These are phyloP conservation scores for Leishmania lainsoni DNA, from an alignment of 208 protist species.

Conservation along the genomic window DNA sequence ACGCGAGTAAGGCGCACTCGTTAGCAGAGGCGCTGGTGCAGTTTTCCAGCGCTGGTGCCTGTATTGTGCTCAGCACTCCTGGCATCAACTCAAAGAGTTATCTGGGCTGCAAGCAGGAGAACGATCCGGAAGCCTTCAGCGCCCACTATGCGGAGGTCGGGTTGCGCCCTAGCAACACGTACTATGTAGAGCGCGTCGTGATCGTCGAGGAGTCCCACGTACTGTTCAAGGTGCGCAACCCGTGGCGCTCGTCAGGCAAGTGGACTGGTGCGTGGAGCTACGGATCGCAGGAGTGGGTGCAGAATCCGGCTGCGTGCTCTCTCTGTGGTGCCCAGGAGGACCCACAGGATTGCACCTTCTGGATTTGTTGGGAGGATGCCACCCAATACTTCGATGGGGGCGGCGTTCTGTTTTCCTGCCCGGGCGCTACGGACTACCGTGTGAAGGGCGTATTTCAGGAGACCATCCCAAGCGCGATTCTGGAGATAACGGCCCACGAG, in stretches of 20 bases:
- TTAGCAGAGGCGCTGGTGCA: constrained; percentile 5
- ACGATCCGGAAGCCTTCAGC: constrained; percentile 22
- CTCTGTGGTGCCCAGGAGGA: constrained; percentile 10
- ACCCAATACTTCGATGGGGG: constrained; percentile 71
- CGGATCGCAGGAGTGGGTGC: constrained; percentile 18
- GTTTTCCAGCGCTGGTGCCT: constrained; percentile 8
- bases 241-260: constrained; percentile 14
- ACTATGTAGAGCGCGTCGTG: constrained; percentile 40
- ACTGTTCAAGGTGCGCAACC: constrained; percentile 61
- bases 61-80: constrained; percentile 58
- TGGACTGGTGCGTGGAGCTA: constrained; percentile 40
- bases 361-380: constrained; percentile 55
- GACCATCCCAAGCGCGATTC: constrained; percentile 43
- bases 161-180: constrained; percentile 42
- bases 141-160: constrained; percentile 28
- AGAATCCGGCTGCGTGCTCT: constrained; percentile 26
- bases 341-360: constrained; percentile 40
- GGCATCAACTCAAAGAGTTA: constrained; percentile 39
- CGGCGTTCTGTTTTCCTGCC: constrained; percentile 38
- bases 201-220: constrained; percentile 8
- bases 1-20: constrained; percentile 21
- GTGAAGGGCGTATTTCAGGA: constrained; percentile 58
- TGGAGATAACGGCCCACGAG: constrained; percentile 49
- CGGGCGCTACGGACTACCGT: constrained; percentile 46
- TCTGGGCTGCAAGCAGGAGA: constrained; percentile 17